Conservation (phyloP, 352 stramenopile genomes). For the Phytophthora capsici region DNA sequence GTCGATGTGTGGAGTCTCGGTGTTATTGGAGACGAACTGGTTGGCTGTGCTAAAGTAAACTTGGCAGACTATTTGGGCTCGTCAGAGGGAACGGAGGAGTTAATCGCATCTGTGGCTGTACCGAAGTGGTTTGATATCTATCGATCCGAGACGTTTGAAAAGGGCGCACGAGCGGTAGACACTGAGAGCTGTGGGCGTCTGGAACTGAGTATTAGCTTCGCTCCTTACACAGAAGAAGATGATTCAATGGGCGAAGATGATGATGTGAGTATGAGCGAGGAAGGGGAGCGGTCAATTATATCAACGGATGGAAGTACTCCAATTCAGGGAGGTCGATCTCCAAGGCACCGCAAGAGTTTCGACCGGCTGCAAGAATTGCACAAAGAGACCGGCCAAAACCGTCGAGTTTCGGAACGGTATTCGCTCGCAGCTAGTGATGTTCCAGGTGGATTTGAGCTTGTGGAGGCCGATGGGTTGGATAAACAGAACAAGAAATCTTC, state of each 20-base stretch:
- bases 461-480: slow-evolving; percentile 20
- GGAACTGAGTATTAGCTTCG: slow-evolving; percentile 84
- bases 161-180: slow-evolving; percentile 21
- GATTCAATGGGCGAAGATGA: slow-evolving; percentile 44
- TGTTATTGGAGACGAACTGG: slow-evolving; percentile 81
- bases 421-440: slow-evolving; percentile 28
- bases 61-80: slow-evolving; percentile 71
- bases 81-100: slow-evolving; percentile 65
- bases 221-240: slow-evolving; percentile 66
- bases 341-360: slow-evolving; percentile 77
- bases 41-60: slow-evolving; percentile 82
- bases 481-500: slow-evolving; percentile 22
- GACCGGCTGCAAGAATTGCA: slow-evolving; percentile 76
- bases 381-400: slow-evolving; percentile 66
- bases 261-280: slow-evolving; percentile 28
- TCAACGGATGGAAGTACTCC: slow-evolving; percentile 25
- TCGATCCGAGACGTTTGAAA: slow-evolving; percentile 57
- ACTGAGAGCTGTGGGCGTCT: slow-evolving; percentile 57
- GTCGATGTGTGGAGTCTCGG: slow-evolving; percentile 80
- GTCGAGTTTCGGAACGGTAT: slow-evolving; percentile 41
- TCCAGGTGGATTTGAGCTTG: slow-evolving; percentile 23
- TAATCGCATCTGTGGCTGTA: slow-evolving; percentile 72
- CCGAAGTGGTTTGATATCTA: slow-evolving; percentile 83
- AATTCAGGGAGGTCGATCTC: slow-evolving; percentile 34
- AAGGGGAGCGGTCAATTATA: slow-evolving; percentile 28